A percentile compares a stretch with the other conserved stretches of the same genome.
Evolutionary conservation across 106 monocot species (phyloP).

Genomic region (Iris macrosiphon): DNA sequence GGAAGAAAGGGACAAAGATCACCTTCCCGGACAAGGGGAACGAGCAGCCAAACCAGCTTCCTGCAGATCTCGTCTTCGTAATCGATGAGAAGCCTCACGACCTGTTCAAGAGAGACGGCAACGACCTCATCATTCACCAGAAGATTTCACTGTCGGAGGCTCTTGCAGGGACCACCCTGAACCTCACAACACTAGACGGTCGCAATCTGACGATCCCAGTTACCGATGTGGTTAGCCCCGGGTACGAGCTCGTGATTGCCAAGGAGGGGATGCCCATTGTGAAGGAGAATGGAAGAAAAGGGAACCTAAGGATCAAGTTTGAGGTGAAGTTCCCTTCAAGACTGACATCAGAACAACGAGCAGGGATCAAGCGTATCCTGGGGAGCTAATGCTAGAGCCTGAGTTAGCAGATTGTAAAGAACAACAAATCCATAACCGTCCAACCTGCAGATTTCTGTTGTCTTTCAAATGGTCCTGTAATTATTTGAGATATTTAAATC

Average conservation of each 20-base stretch:
- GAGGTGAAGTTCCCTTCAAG: conserved; percentile 61
- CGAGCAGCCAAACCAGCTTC: conserved; percentile 35
- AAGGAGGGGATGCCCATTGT: conserved; percentile 68
- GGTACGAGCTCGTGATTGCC: conserved; percentile 44
- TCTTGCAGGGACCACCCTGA: conserved; percentile 39
- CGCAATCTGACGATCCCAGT: conserved; percentile 40
- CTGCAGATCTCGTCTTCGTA: conserved; percentile 72
- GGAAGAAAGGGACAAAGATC: conserved; percentile 94
- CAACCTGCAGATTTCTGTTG: too few relatives aligned
- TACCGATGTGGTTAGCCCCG: conserved; percentile 46
- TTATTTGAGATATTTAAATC: too few relatives aligned
- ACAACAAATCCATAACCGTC: too few relatives aligned
- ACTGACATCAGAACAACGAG: conserved; percentile 31
- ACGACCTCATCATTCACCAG: conserved; percentile 55
- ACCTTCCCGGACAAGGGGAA: conserved; percentile 79
- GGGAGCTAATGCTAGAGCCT: conserved; percentile 23
- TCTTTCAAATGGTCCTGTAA: too few relatives aligned
- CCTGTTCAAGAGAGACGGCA: conserved; percentile 66
- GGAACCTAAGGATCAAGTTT: conserved; percentile 49
- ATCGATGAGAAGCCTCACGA: conserved; percentile 88
- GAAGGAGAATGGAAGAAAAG: conserved; percentile 46
- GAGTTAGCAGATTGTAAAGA: neutral
- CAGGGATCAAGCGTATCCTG: conserved; percentile 30
- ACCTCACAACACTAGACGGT: conserved; percentile 55
- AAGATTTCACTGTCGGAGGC: conserved; percentile 63